phyloP scores from a whole-genome alignment of 2,329 filamentous ascomycete genomes.

The Pseudogymnoascus sp. region DNA sequence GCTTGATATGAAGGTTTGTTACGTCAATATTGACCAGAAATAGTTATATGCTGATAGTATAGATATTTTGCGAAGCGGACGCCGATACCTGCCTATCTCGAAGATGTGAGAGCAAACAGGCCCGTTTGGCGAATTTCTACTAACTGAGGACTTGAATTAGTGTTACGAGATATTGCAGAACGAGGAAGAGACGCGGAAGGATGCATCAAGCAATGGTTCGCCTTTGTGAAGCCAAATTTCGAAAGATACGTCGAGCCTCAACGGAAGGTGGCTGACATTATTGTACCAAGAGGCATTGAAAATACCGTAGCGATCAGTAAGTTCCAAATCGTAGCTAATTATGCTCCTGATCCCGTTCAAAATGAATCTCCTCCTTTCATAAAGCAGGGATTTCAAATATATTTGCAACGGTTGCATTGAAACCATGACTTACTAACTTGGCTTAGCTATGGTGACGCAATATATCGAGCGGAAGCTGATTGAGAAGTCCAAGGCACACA shows the following conservation, averaged over 20 bases:
- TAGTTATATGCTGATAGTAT: conserved; percentile 10
- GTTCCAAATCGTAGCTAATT: conserved; percentile 21
- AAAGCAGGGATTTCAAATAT: not conserved
- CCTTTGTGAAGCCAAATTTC: conserved; percentile 94
- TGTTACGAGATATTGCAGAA: conserved; percentile 81
- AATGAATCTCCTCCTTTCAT: not conserved
- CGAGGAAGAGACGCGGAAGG: conserved; percentile 88
- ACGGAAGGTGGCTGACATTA: conserved; percentile 81
- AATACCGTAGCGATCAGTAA: conserved; percentile 83
- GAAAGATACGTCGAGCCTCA: conserved; percentile 91
- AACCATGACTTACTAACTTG: conserved; percentile 11
- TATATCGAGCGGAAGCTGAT: conserved; percentile 83
- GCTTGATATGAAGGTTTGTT: conserved; percentile 73
- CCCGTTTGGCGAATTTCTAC: not conserved
- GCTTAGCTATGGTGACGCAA: conserved; percentile 77
- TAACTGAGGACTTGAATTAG: conserved; percentile 10
- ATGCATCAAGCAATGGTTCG: conserved; percentile 97
- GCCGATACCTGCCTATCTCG: conserved; percentile 87
- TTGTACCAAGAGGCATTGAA: conserved; percentile 89
- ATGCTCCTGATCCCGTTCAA: not conserved
- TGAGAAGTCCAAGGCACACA: conserved; percentile 78
- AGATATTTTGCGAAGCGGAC: conserved; percentile 96
- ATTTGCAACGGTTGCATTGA: not conserved
- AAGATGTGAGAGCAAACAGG: conserved; percentile 53
- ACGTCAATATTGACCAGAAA: not conserved